phyloP scores from a whole-genome alignment of 768 basidiomycete species.

The Daedaleopsis nitida region DNA sequence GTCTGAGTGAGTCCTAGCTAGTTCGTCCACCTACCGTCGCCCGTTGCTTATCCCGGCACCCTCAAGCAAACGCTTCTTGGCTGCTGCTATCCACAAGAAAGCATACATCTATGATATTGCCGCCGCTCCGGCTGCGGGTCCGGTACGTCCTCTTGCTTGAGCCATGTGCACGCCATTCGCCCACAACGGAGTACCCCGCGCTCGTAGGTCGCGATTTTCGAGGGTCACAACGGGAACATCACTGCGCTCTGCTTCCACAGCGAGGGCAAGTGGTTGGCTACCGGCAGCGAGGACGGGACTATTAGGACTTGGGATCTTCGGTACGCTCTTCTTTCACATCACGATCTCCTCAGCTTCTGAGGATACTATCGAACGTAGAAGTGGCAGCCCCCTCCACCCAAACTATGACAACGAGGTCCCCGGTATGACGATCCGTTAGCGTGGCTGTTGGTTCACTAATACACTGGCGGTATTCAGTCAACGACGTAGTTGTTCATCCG shows the following conservation, averaged over 20 bases:
- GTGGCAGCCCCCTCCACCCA: conserved; percentile 81
- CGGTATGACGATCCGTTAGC: conserved; percentile 45
- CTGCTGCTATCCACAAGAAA: conserved; percentile 96
- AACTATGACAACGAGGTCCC: conserved; percentile 94
- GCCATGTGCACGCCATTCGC: conserved; percentile 9
- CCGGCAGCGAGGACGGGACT: conserved; percentile 94
- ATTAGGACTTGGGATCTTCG: conserved; percentile 99
- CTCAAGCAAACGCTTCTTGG: conserved; percentile 84
- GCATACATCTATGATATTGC: conserved; percentile 87
- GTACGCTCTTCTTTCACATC: conserved; percentile 43
- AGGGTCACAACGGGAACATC: conserved; percentile 90
- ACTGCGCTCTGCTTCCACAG: conserved; percentile 97
- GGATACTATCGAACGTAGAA: conserved; percentile 32
- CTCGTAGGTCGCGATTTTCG: conserved; percentile 81
- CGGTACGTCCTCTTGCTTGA: conserved; percentile 33
- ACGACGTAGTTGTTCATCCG: conserved; percentile 96
- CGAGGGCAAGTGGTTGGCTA: conserved; percentile 98
- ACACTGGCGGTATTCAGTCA: conserved; percentile 53
- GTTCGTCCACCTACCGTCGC: conserved; percentile 9
- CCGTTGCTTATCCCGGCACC: conserved; percentile 7
- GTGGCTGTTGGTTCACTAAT: conserved; percentile 17
- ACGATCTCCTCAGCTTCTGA: conserved; percentile 20
- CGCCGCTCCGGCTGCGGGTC: conserved; percentile 59
- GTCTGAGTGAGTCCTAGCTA: conserved; percentile 74
- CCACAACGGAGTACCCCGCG: conserved; percentile 37